A percentile compares a stretch with the other conserved stretches of the same genome.
Evolutionary conservation across 352 stramenopile species (phyloP).

Genomic region (Elongisporangium prolatum): DNA sequence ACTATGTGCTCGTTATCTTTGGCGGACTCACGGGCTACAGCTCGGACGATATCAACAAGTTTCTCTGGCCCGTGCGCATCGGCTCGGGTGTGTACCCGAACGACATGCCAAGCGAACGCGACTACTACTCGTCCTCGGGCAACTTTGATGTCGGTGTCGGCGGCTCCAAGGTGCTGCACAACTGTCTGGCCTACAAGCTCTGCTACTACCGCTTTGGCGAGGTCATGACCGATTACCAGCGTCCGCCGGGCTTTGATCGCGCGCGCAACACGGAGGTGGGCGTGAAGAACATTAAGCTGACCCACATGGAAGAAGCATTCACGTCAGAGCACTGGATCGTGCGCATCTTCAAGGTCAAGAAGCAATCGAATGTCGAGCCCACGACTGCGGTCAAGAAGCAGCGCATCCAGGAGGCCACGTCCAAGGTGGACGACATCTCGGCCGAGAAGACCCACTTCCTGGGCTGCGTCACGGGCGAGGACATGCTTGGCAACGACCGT

Average conservation of each 20-base stretch:
- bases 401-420: slow-evolving; percentile 41
- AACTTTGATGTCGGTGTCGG: slow-evolving; percentile 83
- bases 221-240: slow-evolving; percentile 82
- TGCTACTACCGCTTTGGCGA: slow-evolving; percentile 92
- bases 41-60: slow-evolving; percentile 93
- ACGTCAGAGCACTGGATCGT: slow-evolving; percentile 95
- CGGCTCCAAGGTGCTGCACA: slow-evolving; percentile 84
- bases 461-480: slow-evolving; percentile 80
- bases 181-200: slow-evolving; percentile 93
- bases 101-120: slow-evolving; percentile 83
- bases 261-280: slow-evolving; percentile 85
- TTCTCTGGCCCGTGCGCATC: slow-evolving; percentile 91
- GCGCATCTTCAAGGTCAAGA: slow-evolving; percentile 94
- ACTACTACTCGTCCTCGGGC: slow-evolving; percentile 81
- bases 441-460: slow-evolving; percentile 78
- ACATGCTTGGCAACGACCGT: slow-evolving; percentile 81
- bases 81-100: slow-evolving; percentile 76
- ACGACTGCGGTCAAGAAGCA: slow-evolving; percentile 65
- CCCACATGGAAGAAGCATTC: slow-evolving; percentile 91
- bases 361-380: slow-evolving; percentile 74
- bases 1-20: slow-evolving; percentile 92
- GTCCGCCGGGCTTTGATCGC: slow-evolving; percentile 80
- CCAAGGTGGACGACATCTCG: slow-evolving; percentile 50
- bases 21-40: slow-evolving; percentile 85
- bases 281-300: slow-evolving; percentile 89